These are phyloP conservation scores for Phytophthora melonis DNA, from an alignment of 352 stramenopile species.

Conservation along the genomic window DNA sequence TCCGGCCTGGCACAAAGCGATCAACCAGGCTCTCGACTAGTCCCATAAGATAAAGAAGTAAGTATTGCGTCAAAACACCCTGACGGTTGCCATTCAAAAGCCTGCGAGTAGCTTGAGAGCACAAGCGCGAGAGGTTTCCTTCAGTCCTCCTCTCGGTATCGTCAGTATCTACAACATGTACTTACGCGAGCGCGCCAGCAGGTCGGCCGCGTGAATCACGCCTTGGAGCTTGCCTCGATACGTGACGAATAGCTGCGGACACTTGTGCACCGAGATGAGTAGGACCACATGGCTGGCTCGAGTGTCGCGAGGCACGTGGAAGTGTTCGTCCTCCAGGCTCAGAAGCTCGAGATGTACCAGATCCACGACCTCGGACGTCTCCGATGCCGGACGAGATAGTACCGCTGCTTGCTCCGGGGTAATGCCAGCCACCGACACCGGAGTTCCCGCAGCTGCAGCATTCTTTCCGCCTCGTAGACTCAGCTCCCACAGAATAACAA, in stretches of 20 bases:
- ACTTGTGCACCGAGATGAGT: conserved; percentile 86
- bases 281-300: conserved; percentile 79
- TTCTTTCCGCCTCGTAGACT: conserved; percentile 39
- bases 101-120: conserved; percentile 12
- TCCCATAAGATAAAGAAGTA: conserved; percentile 28
- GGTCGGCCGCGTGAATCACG: conserved; percentile 73
- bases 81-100: conserved; percentile 31
- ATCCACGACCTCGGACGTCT: conserved; percentile 48
- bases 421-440: conserved; percentile 37
- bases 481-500: conserved; percentile 68
- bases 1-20: conserved; percentile 13
- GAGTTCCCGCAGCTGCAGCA: background rate
- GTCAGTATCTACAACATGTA: conserved; percentile 55
- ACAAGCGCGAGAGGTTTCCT: conserved; percentile 14
- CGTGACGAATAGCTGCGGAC: conserved; percentile 77
- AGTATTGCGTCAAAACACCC: conserved; percentile 7
- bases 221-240: conserved; percentile 75
- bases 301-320: conserved; percentile 75
- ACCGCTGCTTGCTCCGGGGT: conserved; percentile 36
- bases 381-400: conserved; percentile 48
- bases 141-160: background rate
- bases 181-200: conserved; percentile 68
- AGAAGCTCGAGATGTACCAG: conserved; percentile 69
- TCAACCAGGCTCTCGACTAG: conserved; percentile 31
- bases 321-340: conserved; percentile 69